Percentiles rank a stretch among this genome's conserved stretches.
Conservation (phyloP, 805 yeast genomes). For the Barnettozyma pratensis region DNA sequence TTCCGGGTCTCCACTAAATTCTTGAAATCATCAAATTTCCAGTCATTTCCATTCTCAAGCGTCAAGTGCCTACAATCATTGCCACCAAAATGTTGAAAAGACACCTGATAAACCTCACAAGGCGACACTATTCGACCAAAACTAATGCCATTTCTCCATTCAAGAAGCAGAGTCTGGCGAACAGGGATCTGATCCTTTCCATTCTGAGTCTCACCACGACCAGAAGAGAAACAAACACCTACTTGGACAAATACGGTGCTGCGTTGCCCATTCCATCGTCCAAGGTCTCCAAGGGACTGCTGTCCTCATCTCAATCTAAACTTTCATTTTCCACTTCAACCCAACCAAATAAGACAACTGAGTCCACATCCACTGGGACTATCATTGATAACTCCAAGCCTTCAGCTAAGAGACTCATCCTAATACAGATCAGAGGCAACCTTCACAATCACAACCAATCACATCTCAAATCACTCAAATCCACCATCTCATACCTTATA, state of each 20-base stretch:
- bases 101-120: too few species aligned
- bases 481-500: conserved; percentile 19
- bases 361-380: conserved; percentile 22
- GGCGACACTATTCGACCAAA: too few species aligned
- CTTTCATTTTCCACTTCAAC: too few species aligned
- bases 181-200: conserved; percentile 70
- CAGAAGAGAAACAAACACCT: conserved; percentile 83
- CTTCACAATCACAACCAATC: conserved; percentile 11
- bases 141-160: background rate
- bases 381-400: background rate
- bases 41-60: too few species aligned
- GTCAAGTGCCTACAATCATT: too few species aligned
- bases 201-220: conserved; percentile 89
- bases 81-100: too few species aligned
- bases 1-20: too few species aligned
- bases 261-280: background rate
- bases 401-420: conserved; percentile 19
- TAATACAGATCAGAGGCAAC: conserved; percentile 26
- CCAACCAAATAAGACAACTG: conserved; percentile 18
- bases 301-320: too few species aligned
- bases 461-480: conserved; percentile 12
- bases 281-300: too few species aligned
- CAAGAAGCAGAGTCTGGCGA: conserved; percentile 27
- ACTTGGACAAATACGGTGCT: conserved; percentile 63
- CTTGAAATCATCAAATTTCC: too few species aligned